Conservation (phyloP, 2,329 filamentous ascomycete species). For the Hortaea sp. region DNA sequence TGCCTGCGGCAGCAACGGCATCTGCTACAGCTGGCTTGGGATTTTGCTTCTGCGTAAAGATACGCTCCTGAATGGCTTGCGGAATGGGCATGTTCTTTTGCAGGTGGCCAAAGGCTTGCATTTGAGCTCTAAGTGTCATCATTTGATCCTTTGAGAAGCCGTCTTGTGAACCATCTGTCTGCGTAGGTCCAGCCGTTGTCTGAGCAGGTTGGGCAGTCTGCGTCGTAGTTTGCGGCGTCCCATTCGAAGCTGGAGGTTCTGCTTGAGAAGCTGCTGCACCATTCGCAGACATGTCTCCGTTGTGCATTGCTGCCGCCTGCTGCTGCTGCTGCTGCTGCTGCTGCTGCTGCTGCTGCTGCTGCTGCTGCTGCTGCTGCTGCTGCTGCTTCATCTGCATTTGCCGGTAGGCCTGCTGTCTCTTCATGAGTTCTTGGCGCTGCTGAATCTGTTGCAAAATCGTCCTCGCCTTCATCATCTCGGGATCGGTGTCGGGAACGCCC, state of each 20-base stretch:
- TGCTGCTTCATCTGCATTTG: conserved; percentile 37
- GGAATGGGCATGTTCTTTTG: conserved; percentile 81
- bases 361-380: conserved; percentile 35
- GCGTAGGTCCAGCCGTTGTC: conserved; percentile 10
- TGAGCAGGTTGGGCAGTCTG: conserved; percentile 9
- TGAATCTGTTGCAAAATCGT: conserved; percentile 65
- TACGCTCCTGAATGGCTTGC: conserved; percentile 64
- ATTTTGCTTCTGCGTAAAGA: conserved; percentile 61
- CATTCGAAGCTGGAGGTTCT: conserved; percentile 9
- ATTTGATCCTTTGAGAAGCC: conserved; percentile 65
- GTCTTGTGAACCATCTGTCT: conserved; percentile 12
- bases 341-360: conserved; percentile 37
- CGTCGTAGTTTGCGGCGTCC: conserved; percentile 9
- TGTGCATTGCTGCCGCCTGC: conserved; percentile 25
- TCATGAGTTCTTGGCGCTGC: conserved; percentile 28
- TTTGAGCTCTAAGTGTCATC: conserved; percentile 69
- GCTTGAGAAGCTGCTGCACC: conserved; percentile 31
- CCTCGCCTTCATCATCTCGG: conserved; percentile 75
- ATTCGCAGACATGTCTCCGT: conserved; percentile 40
- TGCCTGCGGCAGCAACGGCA: conserved; percentile 31
- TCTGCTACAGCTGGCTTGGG: conserved; percentile 40
- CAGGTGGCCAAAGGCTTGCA: conserved; percentile 81
- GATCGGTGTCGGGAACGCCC: conserved; percentile 71
- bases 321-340: conserved; percentile 39
- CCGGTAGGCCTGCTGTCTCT: conserved; percentile 38